A percentile compares a stretch with the other conserved stretches of the same genome.
Conservation (phyloP, 169 alveolate genomes). For the Cyclospora cayetanensis region DNA sequence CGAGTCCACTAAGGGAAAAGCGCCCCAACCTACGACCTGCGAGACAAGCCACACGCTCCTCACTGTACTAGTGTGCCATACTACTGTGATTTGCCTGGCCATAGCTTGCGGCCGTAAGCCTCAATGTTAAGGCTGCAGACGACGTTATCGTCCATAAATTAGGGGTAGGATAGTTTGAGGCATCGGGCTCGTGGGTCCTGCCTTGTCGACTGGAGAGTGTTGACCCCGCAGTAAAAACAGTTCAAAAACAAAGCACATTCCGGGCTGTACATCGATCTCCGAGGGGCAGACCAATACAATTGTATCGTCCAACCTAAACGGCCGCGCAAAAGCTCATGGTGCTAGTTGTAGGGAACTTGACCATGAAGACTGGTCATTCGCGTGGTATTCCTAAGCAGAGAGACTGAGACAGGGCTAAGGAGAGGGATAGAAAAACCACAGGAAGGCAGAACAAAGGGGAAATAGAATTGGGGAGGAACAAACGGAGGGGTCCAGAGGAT, state of each 20-base stretch:
- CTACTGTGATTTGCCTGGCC: not conserved
- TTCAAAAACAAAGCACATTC: conserved; percentile 80
- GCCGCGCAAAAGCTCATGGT: no score
- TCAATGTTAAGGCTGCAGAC: no score
- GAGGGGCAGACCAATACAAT: conserved; percentile 79
- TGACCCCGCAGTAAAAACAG: conserved; percentile 73
- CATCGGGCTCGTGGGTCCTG: not conserved
- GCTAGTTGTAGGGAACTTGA: no score
- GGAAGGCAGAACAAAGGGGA: not conserved
- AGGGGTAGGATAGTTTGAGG: not conserved
- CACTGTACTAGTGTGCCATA: not conserved
- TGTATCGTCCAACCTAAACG: conserved; percentile 71
- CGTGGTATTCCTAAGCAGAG: not conserved
- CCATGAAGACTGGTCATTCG: not conserved
- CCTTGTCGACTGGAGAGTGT: conserved; percentile 77
- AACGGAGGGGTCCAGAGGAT: not conserved
- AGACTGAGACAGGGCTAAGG: not conserved
- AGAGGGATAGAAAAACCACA: not conserved
- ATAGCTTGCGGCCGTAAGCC: no score
- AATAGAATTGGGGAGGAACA: not conserved
- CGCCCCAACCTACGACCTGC: conserved; percentile 76
- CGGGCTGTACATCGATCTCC: conserved; percentile 74
- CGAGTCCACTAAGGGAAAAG: conserved; percentile 81
- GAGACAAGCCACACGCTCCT: not conserved
- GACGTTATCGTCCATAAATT: no score